These are phyloP conservation scores for Talaromyces trachyspermus DNA, from an alignment of 495 filamentous ascomycete genomes.

Conservation along the genomic window DNA sequence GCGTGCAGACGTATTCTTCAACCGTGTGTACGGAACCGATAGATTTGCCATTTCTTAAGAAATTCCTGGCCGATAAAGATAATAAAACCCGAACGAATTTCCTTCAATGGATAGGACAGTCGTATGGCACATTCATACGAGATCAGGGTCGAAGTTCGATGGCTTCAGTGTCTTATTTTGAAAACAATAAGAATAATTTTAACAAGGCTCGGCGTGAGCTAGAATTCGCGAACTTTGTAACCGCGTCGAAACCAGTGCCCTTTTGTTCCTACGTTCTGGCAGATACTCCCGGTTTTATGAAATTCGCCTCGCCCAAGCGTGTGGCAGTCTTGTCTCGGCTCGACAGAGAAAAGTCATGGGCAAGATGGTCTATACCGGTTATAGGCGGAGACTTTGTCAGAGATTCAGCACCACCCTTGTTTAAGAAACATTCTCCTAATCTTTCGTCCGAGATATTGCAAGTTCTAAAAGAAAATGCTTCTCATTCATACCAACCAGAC, in stretches of 20 bases:
- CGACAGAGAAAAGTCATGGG: slow-evolving; percentile 30
- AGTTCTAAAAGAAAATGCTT: slow-evolving; percentile 17
- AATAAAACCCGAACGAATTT: slow-evolving; percentile 18
- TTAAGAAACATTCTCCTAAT: slow-evolving; percentile 25
- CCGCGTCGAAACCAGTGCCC: slow-evolving; percentile 11
- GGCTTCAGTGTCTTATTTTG: slow-evolving; percentile 26
- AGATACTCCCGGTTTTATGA: slow-evolving; percentile 11
- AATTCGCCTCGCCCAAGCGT: background rate
- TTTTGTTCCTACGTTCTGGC: slow-evolving; percentile 34
- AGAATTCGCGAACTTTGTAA: slow-evolving; percentile 23
- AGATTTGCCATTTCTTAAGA: slow-evolving; percentile 13
- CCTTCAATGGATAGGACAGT: slow-evolving; percentile 27
- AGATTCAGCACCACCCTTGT: slow-evolving; percentile 16
- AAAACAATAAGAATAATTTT: slow-evolving; percentile 25
- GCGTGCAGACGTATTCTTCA: slow-evolving; percentile 29
- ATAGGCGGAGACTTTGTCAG: slow-evolving; percentile 11
- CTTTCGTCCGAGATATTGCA: slow-evolving; percentile 32
- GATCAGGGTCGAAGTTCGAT: background rate
- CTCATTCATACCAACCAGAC: background rate
- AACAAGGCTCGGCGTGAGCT: slow-evolving; percentile 30
- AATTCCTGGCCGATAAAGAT: slow-evolving; percentile 2
- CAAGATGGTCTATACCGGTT: slow-evolving; percentile 32
- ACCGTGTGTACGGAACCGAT: slow-evolving; percentile 27
- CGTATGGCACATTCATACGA: slow-evolving; percentile 13
- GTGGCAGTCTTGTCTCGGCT: slow-evolving; percentile 11